Conservation (phyloP, 169 alveolate genomes). For the Eimeria zaria region DNA sequence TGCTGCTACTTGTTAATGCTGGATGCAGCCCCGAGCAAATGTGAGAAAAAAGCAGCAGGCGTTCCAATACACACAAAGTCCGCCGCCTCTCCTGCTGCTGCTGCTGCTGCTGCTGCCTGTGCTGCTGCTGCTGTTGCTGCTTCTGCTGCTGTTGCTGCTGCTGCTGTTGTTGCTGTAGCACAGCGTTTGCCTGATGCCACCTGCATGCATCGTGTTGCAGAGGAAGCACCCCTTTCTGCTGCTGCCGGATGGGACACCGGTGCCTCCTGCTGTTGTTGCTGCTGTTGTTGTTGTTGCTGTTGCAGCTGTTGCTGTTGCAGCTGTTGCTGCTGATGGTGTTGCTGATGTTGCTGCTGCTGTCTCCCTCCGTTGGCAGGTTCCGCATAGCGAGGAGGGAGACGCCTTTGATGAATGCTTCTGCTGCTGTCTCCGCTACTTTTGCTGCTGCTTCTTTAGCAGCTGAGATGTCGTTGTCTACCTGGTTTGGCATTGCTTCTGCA, state of each 20-base stretch:
- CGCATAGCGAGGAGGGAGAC: slow-evolving; percentile 7
- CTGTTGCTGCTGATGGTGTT: slow-evolving; percentile 33
- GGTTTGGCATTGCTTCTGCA: neutral
- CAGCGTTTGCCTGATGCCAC: neutral
- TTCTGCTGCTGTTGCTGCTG: too few species aligned
- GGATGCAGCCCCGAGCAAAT: slow-evolving; percentile 17
- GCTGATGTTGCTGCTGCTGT: slow-evolving; percentile 7
- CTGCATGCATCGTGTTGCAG: neutral
- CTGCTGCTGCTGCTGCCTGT: slow-evolving; percentile 53
- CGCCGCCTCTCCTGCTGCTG: slow-evolving; percentile 29
- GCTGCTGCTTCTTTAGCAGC: slow-evolving; percentile 4
- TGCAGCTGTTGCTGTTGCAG: neutral
- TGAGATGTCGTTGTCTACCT: neutral
- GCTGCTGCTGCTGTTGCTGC: too few species aligned
- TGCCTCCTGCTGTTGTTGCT: slow-evolving; percentile 14
- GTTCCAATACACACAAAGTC: slow-evolving; percentile 21
- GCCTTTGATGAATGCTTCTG: neutral
- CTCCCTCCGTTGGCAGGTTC: slow-evolving; percentile 2
- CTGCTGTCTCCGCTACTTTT: slow-evolving; percentile 5
- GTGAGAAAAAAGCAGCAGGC: slow-evolving; percentile 39
- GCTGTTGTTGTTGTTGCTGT: too few species aligned
- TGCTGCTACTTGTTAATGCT: neutral
- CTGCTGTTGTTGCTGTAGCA: neutral
- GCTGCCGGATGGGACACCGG: neutral
- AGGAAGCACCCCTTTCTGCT: neutral